Evolutionary conservation across 2,329 filamentous ascomycete genomes (phyloP), one percentile per base, ranked within the genome.

Genomic region (Colletotrichum melonis): DNA sequence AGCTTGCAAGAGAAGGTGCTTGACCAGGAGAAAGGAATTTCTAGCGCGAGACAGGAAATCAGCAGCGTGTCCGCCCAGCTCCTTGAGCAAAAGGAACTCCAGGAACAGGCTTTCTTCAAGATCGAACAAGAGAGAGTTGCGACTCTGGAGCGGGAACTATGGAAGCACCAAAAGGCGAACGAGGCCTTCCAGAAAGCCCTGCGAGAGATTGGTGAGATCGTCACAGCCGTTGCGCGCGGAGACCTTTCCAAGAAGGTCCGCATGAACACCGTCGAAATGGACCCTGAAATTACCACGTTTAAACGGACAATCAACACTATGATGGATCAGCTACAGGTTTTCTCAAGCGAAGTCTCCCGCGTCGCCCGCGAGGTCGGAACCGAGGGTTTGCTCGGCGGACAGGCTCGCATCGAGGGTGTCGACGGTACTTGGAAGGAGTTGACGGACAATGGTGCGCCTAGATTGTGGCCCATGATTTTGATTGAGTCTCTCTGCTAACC

Each of bases 231-330:
- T 77, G 97, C 96, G 70, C 94, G 95, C 79, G 96, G 96, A 84
- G 96, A 98, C 81, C 88, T 98, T 74, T 98, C 95, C 82, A 98
- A 98, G 88, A 97, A 98, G 85, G 96, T 98, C 75, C 91, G 96
- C 79, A 97, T 98, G 82, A 97, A 98, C 81, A 94, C 94, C 4
- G 93, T 97, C 77, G 96, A 98, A 86, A 97, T 98, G 93, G 96
- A 98, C 87, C 95, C 95, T 32, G 96, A 98, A 88, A 98, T 98
- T 80, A 97, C 95, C 32, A 95, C 95, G 11, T 98, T 98, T 88
- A 98, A 98, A 86, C 92, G 95, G 79, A 98, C 96, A 75, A 98
- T 98, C 86, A 98, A 98, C 82, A 97, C 94, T 77, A 98, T 98
- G 96, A 97, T 98, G 91, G 96, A 98, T 81, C 96, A 98, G 83